These are phyloP conservation scores for Candida glucosophila DNA, from an alignment of 1,139 yeast genomes.

Conservation along the genomic window DNA sequence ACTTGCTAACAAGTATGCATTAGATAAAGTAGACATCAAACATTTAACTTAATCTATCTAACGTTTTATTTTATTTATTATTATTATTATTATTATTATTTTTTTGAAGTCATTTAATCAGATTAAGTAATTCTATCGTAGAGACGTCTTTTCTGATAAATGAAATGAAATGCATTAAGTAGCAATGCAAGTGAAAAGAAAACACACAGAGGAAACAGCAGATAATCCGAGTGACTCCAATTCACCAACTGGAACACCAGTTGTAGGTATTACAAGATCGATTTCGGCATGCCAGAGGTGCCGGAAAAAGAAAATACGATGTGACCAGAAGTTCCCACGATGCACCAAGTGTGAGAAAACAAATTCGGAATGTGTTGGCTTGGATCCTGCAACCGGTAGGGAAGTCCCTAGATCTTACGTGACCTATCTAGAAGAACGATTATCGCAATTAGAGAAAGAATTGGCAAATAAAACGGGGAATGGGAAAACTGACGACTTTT, in stretches of 20 bases:
- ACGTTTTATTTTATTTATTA: no score
- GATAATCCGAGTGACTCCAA: no score
- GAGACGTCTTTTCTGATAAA: no score
- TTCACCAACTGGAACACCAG: constrained; percentile 34
- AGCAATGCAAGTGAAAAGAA: no score
- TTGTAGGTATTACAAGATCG: constrained; percentile 35
- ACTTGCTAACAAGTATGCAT: constrained; percentile 26
- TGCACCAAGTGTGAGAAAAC: constrained; percentile 66
- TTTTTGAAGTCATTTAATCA: no score
- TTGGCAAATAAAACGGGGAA: constrained; percentile 23
- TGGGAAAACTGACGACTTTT: constrained; percentile 6
- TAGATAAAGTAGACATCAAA: constrained; percentile 27
- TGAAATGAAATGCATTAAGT: no score
- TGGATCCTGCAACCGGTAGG: constrained; percentile 83
- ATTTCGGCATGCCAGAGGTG: constrained; percentile 83
- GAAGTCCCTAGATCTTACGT: constrained; percentile 79
- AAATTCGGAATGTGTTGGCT: constrained; percentile 66
- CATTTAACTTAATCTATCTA: no score
- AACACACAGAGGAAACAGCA: no score
- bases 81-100: no score
- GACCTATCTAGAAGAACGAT: constrained; percentile 61
- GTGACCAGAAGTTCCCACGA: constrained; percentile 77
- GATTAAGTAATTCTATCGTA: no score
- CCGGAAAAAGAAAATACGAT: constrained; percentile 65
- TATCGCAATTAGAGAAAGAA: constrained; percentile 45